These are phyloP conservation scores for Zymoseptoria tritici DNA, from an alignment of 2,329 filamentous ascomycete genomes.

Conservation along the genomic window DNA sequence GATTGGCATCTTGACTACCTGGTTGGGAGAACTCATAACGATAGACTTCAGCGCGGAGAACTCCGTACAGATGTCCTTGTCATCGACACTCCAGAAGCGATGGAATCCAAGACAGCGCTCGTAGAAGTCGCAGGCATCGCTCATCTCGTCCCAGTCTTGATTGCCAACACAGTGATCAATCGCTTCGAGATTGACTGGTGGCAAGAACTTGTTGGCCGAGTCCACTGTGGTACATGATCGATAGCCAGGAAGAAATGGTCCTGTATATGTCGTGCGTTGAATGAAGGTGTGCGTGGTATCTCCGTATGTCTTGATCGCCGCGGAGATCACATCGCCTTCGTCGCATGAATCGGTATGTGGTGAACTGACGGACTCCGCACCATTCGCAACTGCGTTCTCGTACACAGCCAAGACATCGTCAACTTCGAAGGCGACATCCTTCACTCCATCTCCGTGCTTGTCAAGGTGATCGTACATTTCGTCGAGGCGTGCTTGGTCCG, in stretches of 20 bases:
- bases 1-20: constrained; percentile 94
- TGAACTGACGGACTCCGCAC: constrained; percentile 54
- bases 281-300: constrained; percentile 93
- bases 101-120: constrained; percentile 87
- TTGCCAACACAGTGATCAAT: constrained; percentile 98
- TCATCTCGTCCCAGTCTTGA: constrained; percentile 90
- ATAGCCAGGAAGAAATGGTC: constrained; percentile 79
- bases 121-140: constrained; percentile 61
- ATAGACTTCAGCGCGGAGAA: constrained; percentile 82
- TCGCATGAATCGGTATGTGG: constrained; percentile 50
- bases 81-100: constrained; percentile 95
- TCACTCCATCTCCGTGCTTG: constrained; percentile 85
- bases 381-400: constrained; percentile 58
- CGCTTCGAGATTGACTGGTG: constrained; percentile 58
- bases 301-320: constrained; percentile 84
- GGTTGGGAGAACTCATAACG: constrained; percentile 81
- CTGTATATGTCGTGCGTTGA: constrained; percentile 61
- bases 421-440: constrained; percentile 91
- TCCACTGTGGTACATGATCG: constrained; percentile 46
- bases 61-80: constrained; percentile 85
- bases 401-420: constrained; percentile 81
- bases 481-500: constrained; percentile 58
- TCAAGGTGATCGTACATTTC: constrained; percentile 80
- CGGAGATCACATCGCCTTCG: constrained; percentile 61
- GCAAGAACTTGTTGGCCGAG: constrained; percentile 46